Conservation (phyloP, 225 moss, liverwort and hornwort genomes). For the Takakia lepidozioides region DNA sequence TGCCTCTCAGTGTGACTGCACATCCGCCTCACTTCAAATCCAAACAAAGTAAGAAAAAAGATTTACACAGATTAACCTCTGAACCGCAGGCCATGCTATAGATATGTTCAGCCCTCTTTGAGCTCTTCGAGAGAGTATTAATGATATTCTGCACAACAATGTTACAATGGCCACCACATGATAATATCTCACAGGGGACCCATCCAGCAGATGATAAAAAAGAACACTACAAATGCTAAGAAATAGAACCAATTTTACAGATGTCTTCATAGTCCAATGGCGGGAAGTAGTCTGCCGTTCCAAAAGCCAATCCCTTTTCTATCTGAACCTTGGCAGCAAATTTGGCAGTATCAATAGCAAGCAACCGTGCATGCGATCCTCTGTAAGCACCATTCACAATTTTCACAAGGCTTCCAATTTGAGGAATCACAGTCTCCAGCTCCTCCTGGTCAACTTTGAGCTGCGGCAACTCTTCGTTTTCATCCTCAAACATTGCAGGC, state of each 20-base stretch:
- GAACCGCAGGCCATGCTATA: too few relatives aligned
- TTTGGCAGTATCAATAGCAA: constrained; percentile 58
- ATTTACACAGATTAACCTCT: too few relatives aligned
- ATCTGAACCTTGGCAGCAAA: constrained; percentile 63
- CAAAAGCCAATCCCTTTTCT: constrained; percentile 70
- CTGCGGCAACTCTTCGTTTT: constrained; percentile 65
- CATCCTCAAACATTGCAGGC: constrained; percentile 63
- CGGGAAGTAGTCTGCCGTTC: constrained; percentile 51
- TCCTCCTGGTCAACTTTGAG: constrained; percentile 90
- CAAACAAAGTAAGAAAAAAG: too few relatives aligned
- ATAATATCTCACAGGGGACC: too few relatives aligned
- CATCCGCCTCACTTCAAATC: too few relatives aligned
- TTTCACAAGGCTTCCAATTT: constrained; percentile 57
- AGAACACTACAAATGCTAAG: too few relatives aligned
- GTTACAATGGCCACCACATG: too few relatives aligned
- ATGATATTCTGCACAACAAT: too few relatives aligned
- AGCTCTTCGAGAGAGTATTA: too few relatives aligned
- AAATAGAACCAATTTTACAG: constrained; percentile 43
- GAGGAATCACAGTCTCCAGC: constrained; percentile 77
- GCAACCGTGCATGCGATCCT: constrained; percentile 52
- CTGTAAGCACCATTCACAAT: constrained; percentile 86
- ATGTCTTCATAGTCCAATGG: constrained; percentile 72
- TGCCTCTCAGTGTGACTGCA: too few relatives aligned
- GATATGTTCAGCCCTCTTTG: too few relatives aligned
- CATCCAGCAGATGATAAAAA: too few relatives aligned